Evolutionary conservation across 805 yeast species (phyloP).

Genomic region (Scheffersomyces amazonensis): DNA sequence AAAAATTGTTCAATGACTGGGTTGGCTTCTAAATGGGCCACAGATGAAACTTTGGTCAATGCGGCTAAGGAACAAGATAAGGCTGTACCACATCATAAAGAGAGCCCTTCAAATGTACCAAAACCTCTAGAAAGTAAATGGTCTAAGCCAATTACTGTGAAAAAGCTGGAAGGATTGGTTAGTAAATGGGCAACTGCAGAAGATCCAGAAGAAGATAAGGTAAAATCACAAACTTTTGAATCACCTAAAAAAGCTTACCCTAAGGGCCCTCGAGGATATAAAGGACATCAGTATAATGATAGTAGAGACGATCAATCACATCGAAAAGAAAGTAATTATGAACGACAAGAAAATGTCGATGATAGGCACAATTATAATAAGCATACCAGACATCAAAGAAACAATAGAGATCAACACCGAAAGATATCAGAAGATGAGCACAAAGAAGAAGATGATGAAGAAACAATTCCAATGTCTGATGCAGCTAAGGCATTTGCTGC

Average conservation of each 20-base stretch:
- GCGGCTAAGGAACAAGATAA: constrained; percentile 23
- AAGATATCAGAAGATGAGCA: constrained; percentile 1
- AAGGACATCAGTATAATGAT: neutral
- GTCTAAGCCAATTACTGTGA: constrained; percentile 8
- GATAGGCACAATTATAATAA: neutral
- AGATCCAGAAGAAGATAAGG: neutral
- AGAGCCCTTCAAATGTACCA: no score
- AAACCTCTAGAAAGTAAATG: constrained; percentile 5
- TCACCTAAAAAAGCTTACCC: neutral
- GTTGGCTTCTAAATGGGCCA: constrained; percentile 34
- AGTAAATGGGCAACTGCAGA: constrained; percentile 33
- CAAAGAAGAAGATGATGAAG: constrained; percentile 9
- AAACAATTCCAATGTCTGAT: constrained; percentile 22
- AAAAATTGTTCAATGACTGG: no score
- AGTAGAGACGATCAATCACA: neutral
- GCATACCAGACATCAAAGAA: neutral
- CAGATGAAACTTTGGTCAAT: constrained; percentile 22
- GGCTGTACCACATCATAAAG: no score
- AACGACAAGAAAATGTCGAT: neutral
- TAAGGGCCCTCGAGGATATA: neutral
- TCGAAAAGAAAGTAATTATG: neutral
- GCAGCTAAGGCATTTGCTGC: constrained; percentile 33
- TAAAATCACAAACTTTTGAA: neutral
- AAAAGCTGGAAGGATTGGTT: constrained; percentile 16
- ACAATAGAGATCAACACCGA: neutral